Base-by-base conservation (phyloP, 2,329 filamentous ascomycete species). In the Paraconiothyrium brasiliense region DNA sequence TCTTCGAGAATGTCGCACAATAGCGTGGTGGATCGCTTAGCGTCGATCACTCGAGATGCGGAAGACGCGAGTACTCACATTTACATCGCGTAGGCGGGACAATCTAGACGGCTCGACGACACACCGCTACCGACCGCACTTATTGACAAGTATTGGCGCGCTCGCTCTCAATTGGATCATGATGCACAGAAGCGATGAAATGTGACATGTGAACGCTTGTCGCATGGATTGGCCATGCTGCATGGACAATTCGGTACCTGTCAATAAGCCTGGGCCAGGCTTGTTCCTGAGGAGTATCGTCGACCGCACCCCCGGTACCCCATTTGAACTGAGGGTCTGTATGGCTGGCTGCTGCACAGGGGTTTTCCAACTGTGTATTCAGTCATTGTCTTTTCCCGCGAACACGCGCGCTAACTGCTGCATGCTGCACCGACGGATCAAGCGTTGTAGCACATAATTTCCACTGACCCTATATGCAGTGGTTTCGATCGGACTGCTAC, bases 401-500 rank as follows among this genome's bases (percentile, higher is more conserved):
- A 22, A 27, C 14, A 39, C 20, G 49, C 34, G 37, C 9, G 13
- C 35, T 14, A 39, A 27, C 1, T 11, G 14, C 41, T 54, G 51
- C 51, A 43, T 30, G 22, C 35, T 43, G 51, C 51, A 54, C 14
- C 30, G 34, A 30, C 24, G 41, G 37, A 43, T 54, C 37, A 20
- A 43, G 14, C 37, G 51, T 54, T 37, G 51, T 54, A 14, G 22
- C 37, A 54, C 51, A 44, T n/a, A 44, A 43, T 43, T 32, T 13
- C 51, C 24, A 44, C 49, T 52, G 20, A 11, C 43, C 43, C 37
- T 43, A 10, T 30, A 7, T 22, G 10, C 24, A 13, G 20, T 46
- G 7, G 8, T 30, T 11, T 11, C 30, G 30, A 27, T 39, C 52
- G 39, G 52, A 10, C 16, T 54, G 50, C 4, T 46, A 43, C 43